phyloP scores from a whole-genome alignment of 257 asterid genomes.

The Nicotiana benthamiana region DNA sequence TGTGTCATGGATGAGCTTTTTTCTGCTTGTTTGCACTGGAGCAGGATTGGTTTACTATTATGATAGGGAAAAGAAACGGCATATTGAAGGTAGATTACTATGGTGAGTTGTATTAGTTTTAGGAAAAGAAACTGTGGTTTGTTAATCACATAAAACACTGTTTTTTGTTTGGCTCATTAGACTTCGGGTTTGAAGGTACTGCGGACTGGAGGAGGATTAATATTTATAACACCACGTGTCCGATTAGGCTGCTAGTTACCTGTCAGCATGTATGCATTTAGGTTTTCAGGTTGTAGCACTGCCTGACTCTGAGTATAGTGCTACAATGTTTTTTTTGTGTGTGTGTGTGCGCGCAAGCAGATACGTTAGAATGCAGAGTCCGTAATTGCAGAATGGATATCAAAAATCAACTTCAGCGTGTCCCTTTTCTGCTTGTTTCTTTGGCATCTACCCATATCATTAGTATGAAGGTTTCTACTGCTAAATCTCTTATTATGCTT shows the following conservation, averaged over 20 bases:
- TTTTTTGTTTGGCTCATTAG: not conserved
- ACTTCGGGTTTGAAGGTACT: not conserved
- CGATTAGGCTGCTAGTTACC: not conserved
- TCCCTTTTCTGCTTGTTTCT: not conserved
- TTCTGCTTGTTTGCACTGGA: constrained; percentile 78
- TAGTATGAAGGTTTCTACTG: not conserved
- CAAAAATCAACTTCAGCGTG: not conserved
- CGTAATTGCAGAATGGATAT: not conserved
- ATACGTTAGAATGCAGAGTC: not conserved
- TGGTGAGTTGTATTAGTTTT: constrained; percentile 43
- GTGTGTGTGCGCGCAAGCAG: not conserved
- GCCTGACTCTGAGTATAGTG: not conserved
- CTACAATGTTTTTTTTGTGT: not conserved
- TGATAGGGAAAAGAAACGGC: constrained; percentile 77
- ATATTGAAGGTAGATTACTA: constrained; percentile 70
- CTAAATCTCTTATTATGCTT: not conserved
- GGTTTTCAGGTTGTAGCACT: not conserved
- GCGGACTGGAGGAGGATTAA: not conserved
- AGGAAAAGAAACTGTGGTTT: not conserved
- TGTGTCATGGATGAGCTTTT: constrained; percentile 83
- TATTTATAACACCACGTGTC: not conserved
- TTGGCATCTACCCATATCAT: not conserved
- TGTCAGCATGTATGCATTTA: not conserved
- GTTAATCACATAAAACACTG: not conserved
- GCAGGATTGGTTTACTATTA: constrained; percentile 66